Evolutionary conservation across 805 yeast species (phyloP).

Genomic region (Metschnikowia lachancei): DNA sequence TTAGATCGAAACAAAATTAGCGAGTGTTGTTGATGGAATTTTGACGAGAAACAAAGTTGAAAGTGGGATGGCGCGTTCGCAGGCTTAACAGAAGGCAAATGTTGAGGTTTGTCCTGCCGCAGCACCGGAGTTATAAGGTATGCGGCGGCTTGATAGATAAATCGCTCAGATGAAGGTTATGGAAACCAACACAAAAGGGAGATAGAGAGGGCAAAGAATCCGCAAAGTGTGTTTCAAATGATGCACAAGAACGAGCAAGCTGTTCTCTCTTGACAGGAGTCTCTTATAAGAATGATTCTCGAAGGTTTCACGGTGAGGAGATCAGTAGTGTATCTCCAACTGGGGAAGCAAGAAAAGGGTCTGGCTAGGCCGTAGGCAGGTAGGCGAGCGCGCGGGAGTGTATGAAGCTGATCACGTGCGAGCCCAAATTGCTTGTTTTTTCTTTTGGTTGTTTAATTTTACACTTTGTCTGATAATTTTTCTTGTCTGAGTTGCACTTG

Average conservation of each 20-base stretch:
- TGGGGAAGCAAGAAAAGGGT: background rate
- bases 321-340: background rate
- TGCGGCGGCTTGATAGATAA: conserved; percentile 3
- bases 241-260: background rate
- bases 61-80: background rate
- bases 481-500: no score
- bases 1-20: background rate
- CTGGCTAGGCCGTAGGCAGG: background rate
- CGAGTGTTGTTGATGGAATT: no score
- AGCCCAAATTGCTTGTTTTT: background rate
- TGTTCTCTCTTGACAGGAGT: background rate
- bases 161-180: background rate
- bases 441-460: background rate
- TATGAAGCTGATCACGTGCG: background rate
- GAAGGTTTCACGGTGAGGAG: background rate
- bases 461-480: no score
- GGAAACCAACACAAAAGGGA: no score
- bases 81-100: conserved; percentile 2
- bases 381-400: background rate
- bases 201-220: background rate
- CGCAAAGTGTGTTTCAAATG: background rate
- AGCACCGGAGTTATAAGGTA: conserved; percentile 1
- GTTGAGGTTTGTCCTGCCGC: conserved; percentile 7
- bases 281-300: background rate
- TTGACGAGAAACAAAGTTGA: no score